Conservation (phyloP, 306 rosid species). For the Gillenia trifoliata region DNA sequence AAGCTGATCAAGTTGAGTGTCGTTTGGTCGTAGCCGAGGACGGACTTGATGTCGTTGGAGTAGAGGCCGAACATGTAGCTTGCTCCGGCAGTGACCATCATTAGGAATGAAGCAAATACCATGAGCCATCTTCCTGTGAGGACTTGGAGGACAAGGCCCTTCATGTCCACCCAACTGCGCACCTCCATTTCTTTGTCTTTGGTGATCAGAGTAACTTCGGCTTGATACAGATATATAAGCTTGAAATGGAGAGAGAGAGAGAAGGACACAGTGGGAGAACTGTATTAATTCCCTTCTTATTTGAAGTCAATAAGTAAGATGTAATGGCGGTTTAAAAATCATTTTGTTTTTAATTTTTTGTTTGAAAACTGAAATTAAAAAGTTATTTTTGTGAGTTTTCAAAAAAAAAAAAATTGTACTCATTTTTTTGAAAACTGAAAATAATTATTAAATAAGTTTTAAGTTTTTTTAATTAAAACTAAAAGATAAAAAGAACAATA, state of each 20-base stretch:
- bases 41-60: slow-evolving; percentile 32
- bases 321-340: no score
- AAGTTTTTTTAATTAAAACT: no score
- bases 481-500: no score
- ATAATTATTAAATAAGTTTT: no score
- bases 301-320: no score
- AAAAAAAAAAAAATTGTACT: no score
- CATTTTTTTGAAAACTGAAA: no score
- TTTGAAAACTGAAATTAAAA: no score
- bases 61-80: slow-evolving; percentile 43
- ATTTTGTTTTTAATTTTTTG: no score
- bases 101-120: slow-evolving; percentile 34
- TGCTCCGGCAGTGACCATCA: slow-evolving; percentile 41
- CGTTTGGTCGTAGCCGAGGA: slow-evolving; percentile 41
- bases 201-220: not conserved
- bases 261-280: not conserved
- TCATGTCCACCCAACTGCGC: not conserved
- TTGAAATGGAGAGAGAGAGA: not conserved
- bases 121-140: slow-evolving; percentile 37
- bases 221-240: not conserved
- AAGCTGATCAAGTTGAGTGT: slow-evolving; percentile 40
- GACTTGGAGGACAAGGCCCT: slow-evolving; percentile 12
- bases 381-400: no score
- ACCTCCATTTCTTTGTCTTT: not conserved
- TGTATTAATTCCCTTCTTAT: no score